Base-by-base conservation (phyloP, 2,329 filamentous ascomycete species). In the Penicillium sp. region DNA sequence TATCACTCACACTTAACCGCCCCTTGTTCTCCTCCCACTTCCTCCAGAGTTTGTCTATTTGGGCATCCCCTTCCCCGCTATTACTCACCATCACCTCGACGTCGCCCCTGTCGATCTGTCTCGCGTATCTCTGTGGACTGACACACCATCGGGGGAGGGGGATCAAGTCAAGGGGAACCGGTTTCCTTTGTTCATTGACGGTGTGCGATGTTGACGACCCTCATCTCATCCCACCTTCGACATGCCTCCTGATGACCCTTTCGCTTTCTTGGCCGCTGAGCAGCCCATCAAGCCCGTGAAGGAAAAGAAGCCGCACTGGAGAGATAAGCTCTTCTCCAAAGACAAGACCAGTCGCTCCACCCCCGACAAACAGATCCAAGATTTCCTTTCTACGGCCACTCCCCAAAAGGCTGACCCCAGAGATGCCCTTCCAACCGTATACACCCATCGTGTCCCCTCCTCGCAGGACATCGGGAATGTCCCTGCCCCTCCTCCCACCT, bases 301-400 rank as follows among this genome's bases (percentile, higher is more conserved):
- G 29, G 45, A 60, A 25, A 67, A 67, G 49, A 70, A 65, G 46
- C 50, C 59, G 4, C 61, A 66, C 61, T 80, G 78, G 78, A 72
- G 72, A 55, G 73, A 72, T 49, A 80, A 79, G 63, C 65, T 79
- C 44, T 77, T 78, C 57, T 67, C 66, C 33, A 70, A 71, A 45
- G 72, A 74, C 38, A 72, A 71, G 57, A 63, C 58, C 29, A 62
- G 57, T 45, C 60, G 62, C 44, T 61, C 57, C 43, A 68, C 69
- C 47, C 66, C 75, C 37, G 68, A 76, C 52, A 66, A 71, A 46
- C 72, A 73, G 55, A 75, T 84, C 48, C 74, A 76, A 66, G 80
- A 80, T 62, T 84, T 84, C 65, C 73, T 84, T 49, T 78, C 76
- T 56, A 56, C 13, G 56, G 54, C 46, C 41, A 15, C 31, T 25